Base-by-base conservation (phyloP, 768 basidiomycete genomes). In the Rhizopogon vinicolor region DNA sequence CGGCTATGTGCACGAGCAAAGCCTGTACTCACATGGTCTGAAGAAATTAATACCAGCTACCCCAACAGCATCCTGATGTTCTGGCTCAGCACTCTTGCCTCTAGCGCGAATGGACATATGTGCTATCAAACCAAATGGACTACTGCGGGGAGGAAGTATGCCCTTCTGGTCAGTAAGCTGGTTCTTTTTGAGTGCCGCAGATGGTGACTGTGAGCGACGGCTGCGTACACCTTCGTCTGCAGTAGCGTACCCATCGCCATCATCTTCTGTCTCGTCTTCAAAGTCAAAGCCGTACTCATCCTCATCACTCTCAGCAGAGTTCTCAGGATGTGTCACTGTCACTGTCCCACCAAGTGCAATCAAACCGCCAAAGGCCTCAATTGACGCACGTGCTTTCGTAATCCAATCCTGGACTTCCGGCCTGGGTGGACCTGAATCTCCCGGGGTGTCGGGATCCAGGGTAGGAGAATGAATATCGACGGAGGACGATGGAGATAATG, bases 81-180 rank as follows among this genome's bases (percentile, higher is more conserved):
- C 69, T 6, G 68, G 66, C 41, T 77, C 79, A 31, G 73, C 75
- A n/a, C 70, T 72, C 68, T 56, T 76, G 66, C 53, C 71, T 69
- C 62, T 77, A 70, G 51, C 65, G 65, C 75, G 79, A 60, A 88
- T 68, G 49, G 77, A 75, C 58, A 91, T 70, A 7, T 77, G 75
- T n/a, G 85, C 86, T 69, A 92, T 86, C 56, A 92, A 66, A n/a
- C 90, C 89, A 64, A 85, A 86, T 7, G 89, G 89, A 22, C 80
- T 75, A 0, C 84, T 85, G 54, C 78, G 81, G 41, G 72, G 78
- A 2, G 87, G 87, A 16, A 89, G 68, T 54, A 79, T 78, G 35
- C 80, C 81, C 18, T 79, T 84, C 37, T 72, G 63, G n/a, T 69
- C 68, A 8, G 53, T 55, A 50, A 65, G 60, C 13, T 35, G 41